Evolutionary conservation across 2,329 filamentous ascomycete species (phyloP).

Genomic region (Penicillium sp.): DNA sequence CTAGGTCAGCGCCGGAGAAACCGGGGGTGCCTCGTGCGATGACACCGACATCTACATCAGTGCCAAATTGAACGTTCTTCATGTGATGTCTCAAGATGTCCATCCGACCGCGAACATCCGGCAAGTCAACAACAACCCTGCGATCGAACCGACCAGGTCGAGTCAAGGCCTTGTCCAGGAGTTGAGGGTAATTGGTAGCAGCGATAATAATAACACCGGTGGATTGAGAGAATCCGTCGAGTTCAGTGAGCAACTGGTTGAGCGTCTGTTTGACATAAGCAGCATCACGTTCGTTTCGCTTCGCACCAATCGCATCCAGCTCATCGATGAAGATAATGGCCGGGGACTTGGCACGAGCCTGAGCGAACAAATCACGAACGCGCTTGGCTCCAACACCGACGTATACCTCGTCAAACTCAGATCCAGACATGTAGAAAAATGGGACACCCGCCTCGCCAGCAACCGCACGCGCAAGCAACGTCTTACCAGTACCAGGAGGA

Average conservation of each 20-base stretch:
- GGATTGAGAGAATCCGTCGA: slow-evolving; percentile 94
- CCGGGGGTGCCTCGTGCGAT: slow-evolving; percentile 86
- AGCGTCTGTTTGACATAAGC: slow-evolving; percentile 96
- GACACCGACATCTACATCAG: slow-evolving; percentile 77
- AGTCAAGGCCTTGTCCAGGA: slow-evolving; percentile 91
- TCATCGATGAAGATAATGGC: slow-evolving; percentile 96
- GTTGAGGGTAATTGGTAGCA: slow-evolving; percentile 92
- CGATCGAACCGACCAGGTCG: slow-evolving; percentile 94
- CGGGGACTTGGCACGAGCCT: slow-evolving; percentile 80
- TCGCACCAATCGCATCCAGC: slow-evolving; percentile 89
- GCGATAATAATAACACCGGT: slow-evolving; percentile 93
- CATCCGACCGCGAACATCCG: slow-evolving; percentile 88
- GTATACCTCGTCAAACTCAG: slow-evolving; percentile 97
- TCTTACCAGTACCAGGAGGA: slow-evolving; percentile 96
- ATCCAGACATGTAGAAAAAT: slow-evolving; percentile 99
- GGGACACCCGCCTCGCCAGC: slow-evolving; percentile 96
- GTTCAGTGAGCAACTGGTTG: slow-evolving; percentile 93
- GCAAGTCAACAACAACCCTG: slow-evolving; percentile 82
- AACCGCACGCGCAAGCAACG: slow-evolving; percentile 88
- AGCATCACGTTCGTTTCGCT: slow-evolving; percentile 87
- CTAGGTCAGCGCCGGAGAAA: slow-evolving; percentile 90
- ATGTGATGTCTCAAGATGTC: slow-evolving; percentile 93
- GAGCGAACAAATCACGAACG: slow-evolving; percentile 85
- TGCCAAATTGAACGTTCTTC: slow-evolving; percentile 78
- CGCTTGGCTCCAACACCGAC: slow-evolving; percentile 96